These are phyloP conservation scores for Diaporthe sp. DNA, from an alignment of 2,329 filamentous ascomycete genomes.

Conservation along the genomic window DNA sequence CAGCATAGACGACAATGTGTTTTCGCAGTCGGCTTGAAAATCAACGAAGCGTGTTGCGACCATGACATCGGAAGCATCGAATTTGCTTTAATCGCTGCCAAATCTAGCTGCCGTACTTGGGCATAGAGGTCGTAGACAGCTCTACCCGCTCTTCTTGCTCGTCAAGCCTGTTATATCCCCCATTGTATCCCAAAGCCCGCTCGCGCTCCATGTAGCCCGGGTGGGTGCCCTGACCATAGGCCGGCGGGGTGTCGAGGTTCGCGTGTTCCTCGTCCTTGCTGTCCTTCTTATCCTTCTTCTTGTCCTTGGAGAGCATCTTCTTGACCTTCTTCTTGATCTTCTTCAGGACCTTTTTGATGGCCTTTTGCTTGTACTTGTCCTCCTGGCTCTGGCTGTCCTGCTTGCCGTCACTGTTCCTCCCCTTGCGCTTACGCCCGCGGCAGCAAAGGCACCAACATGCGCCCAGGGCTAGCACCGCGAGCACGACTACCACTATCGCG, in stretches of 20 bases:
- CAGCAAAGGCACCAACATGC: slow-evolving; percentile 22
- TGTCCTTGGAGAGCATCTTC: slow-evolving; percentile 20
- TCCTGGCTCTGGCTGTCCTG: slow-evolving; percentile 18
- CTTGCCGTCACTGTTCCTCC: background rate
- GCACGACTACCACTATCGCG: slow-evolving; percentile 15
- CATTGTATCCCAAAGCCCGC: background rate
- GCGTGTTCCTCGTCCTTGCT: background rate
- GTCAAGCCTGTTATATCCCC: slow-evolving; percentile 7
- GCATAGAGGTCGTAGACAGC: background rate
- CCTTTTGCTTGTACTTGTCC: slow-evolving; percentile 11
- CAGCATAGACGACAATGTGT: background rate
- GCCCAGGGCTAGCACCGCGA: background rate
- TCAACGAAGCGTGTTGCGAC: too few species aligned
- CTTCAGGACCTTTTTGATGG: background rate
- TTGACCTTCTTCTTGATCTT: slow-evolving; percentile 18
- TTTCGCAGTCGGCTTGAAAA: background rate
- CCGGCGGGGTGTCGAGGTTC: background rate
- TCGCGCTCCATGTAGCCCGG: slow-evolving; percentile 15
- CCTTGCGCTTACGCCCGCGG: slow-evolving; percentile 5
- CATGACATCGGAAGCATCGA: background rate
- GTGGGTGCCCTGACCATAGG: slow-evolving; percentile 12
- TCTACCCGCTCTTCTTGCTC: slow-evolving; percentile 14
- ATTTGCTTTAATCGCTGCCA: background rate
- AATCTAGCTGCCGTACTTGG: background rate
- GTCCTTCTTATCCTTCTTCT: slow-evolving; percentile 9